These are phyloP conservation scores for Ophiocordyceps robertsii DNA, from an alignment of 2,329 filamentous ascomycete genomes.

Conservation along the genomic window DNA sequence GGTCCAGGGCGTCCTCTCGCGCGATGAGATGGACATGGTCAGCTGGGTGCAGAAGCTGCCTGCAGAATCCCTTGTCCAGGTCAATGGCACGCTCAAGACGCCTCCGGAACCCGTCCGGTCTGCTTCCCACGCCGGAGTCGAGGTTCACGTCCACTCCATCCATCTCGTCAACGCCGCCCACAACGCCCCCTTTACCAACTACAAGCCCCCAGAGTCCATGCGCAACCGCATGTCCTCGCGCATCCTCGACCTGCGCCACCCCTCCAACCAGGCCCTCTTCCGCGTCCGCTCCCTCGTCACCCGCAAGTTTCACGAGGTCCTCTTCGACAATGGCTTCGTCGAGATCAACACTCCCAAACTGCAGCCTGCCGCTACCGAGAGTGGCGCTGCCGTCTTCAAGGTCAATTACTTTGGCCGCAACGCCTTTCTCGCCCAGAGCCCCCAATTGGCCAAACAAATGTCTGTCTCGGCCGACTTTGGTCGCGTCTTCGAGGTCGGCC, in stretches of 20 bases:
- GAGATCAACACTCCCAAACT: slow-evolving; percentile 93
- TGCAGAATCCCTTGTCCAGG: slow-evolving; percentile 63
- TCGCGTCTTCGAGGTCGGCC: slow-evolving; percentile 61
- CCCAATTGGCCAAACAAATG: slow-evolving; percentile 89
- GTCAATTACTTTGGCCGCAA: slow-evolving; percentile 81
- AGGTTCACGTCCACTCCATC: slow-evolving; percentile 52
- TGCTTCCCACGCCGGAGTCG: slow-evolving; percentile 61
- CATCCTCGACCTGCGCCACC: slow-evolving; percentile 74
- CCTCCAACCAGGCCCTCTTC: slow-evolving; percentile 77
- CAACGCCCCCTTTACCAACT: slow-evolving; percentile 37
- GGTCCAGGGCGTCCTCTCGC: slow-evolving; percentile 64
- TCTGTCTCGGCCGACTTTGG: slow-evolving; percentile 79
- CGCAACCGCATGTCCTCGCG: slow-evolving; percentile 65
- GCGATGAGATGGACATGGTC: slow-evolving; percentile 54
- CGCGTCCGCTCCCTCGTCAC: slow-evolving; percentile 71
- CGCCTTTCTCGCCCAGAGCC: slow-evolving; percentile 83
- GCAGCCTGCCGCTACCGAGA: slow-evolving; percentile 81
- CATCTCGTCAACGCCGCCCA: slow-evolving; percentile 36
- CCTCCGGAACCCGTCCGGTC: slow-evolving; percentile 64
- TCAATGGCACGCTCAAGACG: slow-evolving; percentile 59
- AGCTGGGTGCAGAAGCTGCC: slow-evolving; percentile 78
- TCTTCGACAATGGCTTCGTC: slow-evolving; percentile 68
- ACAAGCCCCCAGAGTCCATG: slow-evolving; percentile 49
- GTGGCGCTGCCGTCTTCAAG: slow-evolving; percentile 80
- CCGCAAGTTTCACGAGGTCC: slow-evolving; percentile 62